These are phyloP conservation scores for Taphrina wiesneri DNA, from an alignment of 1,139 yeast genomes.

Conservation along the genomic window DNA sequence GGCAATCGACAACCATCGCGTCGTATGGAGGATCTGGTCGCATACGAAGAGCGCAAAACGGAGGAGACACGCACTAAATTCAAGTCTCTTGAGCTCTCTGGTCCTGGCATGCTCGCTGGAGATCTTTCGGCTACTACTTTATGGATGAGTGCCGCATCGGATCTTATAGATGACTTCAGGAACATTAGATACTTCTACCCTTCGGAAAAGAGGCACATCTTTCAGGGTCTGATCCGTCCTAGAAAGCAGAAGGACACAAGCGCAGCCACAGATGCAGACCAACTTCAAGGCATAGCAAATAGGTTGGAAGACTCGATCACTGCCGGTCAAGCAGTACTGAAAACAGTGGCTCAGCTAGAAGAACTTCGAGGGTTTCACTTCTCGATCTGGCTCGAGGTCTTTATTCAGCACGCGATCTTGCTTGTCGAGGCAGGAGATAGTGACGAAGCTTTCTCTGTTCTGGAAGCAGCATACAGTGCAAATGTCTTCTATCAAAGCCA, in stretches of 20 bases:
- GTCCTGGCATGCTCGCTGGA: conserved; percentile 55
- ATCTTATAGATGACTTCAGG: conserved; percentile 76
- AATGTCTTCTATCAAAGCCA: conserved; percentile 71
- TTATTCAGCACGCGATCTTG: conserved; percentile 72
- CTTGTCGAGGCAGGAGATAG: conserved; percentile 64
- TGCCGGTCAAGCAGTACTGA: conserved; percentile 46
- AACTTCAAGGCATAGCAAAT: conserved; percentile 39
- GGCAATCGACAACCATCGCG: conserved; percentile 1
- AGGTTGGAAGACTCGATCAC: conserved; percentile 40
- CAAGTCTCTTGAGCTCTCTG: conserved; percentile 60
- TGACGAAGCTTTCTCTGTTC: conserved; percentile 67
- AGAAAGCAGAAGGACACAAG: conserved; percentile 39
- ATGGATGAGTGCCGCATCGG: conserved; percentile 85
- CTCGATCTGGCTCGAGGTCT: conserved; percentile 80
- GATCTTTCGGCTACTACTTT: conserved; percentile 66
- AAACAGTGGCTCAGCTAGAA: conserved; percentile 45
- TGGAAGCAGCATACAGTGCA: conserved; percentile 72
- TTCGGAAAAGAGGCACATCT: conserved; percentile 68
- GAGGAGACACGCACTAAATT: conserved; percentile 29
- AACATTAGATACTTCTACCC: conserved; percentile 77
- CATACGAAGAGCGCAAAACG: conserved; percentile 31
- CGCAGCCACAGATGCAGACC: conserved; percentile 55
- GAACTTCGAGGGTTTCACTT: conserved; percentile 75
- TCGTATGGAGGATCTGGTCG: conserved; percentile 13
- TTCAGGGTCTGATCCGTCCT: conserved; percentile 51